Evolutionary conservation across 2,329 filamentous ascomycete species (phyloP), one percentile per base, ranked within the genome.

Genomic region (Sarocladiaceae sp.): DNA sequence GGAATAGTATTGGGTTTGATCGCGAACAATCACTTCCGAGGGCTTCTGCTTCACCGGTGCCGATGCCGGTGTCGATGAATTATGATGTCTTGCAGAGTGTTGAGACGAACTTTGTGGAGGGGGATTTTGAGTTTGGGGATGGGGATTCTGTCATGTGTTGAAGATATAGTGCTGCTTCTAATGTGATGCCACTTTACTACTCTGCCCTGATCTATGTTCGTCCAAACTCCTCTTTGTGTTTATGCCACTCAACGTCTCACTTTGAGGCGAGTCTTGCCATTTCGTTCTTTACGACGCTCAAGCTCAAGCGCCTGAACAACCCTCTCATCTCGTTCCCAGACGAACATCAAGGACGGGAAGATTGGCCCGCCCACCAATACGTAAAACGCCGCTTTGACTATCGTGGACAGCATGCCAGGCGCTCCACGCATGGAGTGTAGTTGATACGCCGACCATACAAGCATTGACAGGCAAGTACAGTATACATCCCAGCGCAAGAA

Each of bases 401-500:
- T 13, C 3, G 49, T 49, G 4, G 26, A 10, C 3, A 50, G 6
- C 4, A 52, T 10, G 18, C 42, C 36, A 10, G 20, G 26, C 7
- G 33, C 17, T 13, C 28, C 29, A 12, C 28, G 17, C 23, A 48
- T 22, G 3, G n/a, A 6, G 17, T 52, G 29, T n/a, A 42, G 26
- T 13, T 44, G 53, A 29, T 50, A 54, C 4, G 15, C 26, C 6
- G 53, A 46, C 53, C 53, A 52, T 13, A 52, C 15, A 23, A 44
- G 22, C 33, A 54, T 35, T 11, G 53, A 23, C 4, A 36, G 50
- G 22, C 50, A 52, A 11, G 53, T 40, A 31, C 50, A 54, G 25
- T 54, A 54, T 10, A 54, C 35, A 17, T 54, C 53, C 53, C 53
- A 54, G 31, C 46, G 53, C 17, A 54, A 36, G 29, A 54, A 54